These are phyloP conservation scores for Penicillium sp. DNA, from an alignment of 2,329 filamentous ascomycete species.

Conservation along the genomic window DNA sequence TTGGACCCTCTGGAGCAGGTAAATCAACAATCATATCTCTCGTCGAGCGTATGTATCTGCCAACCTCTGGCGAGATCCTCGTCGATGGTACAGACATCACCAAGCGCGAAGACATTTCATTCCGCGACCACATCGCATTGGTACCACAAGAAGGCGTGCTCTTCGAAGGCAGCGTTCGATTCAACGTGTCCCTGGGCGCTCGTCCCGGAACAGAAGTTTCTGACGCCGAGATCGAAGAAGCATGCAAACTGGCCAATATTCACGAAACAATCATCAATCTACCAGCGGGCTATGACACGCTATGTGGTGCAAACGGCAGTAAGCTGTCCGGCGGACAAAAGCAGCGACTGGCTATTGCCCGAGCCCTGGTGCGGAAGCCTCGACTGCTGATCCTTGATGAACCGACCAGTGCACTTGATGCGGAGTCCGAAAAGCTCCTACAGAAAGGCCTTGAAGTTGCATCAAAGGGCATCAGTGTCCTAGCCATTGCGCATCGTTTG, in stretches of 20 bases:
- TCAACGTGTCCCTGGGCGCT: conserved; percentile 48
- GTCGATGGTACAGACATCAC: conserved; percentile 55
- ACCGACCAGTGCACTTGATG: conserved; percentile 61
- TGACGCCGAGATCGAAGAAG: conserved; percentile 64
- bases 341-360: conserved; percentile 60
- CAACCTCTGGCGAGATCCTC: conserved; percentile 51
- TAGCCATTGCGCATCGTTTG: conserved; percentile 46
- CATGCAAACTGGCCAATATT: conserved; percentile 68
- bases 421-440: conserved; percentile 53
- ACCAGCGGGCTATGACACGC: conserved; percentile 60
- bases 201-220: conserved; percentile 57
- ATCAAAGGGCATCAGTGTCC: conserved; percentile 38
- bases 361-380: conserved; percentile 58
- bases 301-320: conserved; percentile 54
- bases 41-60: conserved; percentile 57
- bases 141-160: conserved; percentile 52
- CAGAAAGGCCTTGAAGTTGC: conserved; percentile 41
- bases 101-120: conserved; percentile 37
- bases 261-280: conserved; percentile 66
- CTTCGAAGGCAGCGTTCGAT: conserved; percentile 51
- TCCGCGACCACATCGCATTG: conserved; percentile 48
- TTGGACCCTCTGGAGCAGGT: conserved; percentile 69
- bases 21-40: conserved; percentile 66
- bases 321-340: conserved; percentile 59
- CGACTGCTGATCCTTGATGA: conserved; percentile 62